Evolutionary conservation across 2,329 filamentous ascomycete genomes (phyloP).

Genomic region (Ilyonectria sp.): DNA sequence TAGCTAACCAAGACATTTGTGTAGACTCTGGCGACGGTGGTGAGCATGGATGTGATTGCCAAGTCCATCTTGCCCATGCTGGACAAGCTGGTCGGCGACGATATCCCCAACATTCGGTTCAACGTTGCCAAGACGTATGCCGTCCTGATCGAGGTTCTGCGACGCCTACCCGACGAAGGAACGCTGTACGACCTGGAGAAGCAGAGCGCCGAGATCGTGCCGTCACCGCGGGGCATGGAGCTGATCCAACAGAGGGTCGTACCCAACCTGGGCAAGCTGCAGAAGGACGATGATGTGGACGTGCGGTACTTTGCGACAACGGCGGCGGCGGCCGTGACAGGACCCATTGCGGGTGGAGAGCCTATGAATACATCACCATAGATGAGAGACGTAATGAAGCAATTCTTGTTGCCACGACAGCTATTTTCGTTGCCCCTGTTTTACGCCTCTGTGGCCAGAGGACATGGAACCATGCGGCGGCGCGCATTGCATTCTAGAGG

Average conservation of each 20-base stretch:
- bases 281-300: slow-evolving; percentile 97
- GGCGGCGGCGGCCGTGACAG: slow-evolving; percentile 76
- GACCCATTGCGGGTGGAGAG: slow-evolving; percentile 64
- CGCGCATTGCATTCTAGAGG: slow-evolving; percentile 46
- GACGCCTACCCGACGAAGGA: slow-evolving; percentile 89
- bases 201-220: slow-evolving; percentile 72
- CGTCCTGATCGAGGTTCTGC: slow-evolving; percentile 90
- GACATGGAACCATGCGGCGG: slow-evolving; percentile 34
- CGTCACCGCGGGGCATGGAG: slow-evolving; percentile 81
- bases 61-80: slow-evolving; percentile 96
- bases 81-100: slow-evolving; percentile 92
- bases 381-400: slow-evolving; percentile 67
- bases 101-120: slow-evolving; percentile 99
- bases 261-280: slow-evolving; percentile 93
- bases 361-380: slow-evolving; percentile 78
- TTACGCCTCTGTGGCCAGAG: slow-evolving; percentile 38
- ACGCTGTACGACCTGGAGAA: slow-evolving; percentile 91
- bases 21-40: slow-evolving; percentile 92
- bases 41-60: slow-evolving; percentile 93
- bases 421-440: slow-evolving; percentile 37
- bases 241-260: slow-evolving; percentile 89
- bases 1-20: slow-evolving; percentile 43
- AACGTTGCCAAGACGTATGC: slow-evolving; percentile 99
- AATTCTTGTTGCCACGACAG: slow-evolving; percentile 63
- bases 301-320: slow-evolving; percentile 98